Evolutionary conservation across 2,329 filamentous ascomycete genomes (phyloP), one percentile per base, ranked within the genome.

Genomic region (Sclerotinia borealis): DNA sequence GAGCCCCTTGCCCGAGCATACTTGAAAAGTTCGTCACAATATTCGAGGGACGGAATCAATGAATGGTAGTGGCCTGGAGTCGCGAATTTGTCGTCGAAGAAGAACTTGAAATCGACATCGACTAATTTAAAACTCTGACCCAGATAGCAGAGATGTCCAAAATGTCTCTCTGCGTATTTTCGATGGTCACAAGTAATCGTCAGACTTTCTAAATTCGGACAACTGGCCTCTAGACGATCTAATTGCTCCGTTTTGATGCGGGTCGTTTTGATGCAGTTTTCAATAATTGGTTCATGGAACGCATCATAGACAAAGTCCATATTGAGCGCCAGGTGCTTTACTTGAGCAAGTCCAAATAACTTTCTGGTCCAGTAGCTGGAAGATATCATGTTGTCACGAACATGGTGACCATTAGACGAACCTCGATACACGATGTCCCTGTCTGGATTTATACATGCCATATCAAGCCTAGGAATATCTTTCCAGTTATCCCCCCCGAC

Each of bases 211-310:
- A 52, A n/a, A 25, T 25, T 27, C 5, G 34, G 50, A 37, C 22
- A 52, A 11, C 31, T 36, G 17, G 50, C 34, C 15, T 52, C 50
- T 37, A 52, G 11, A 10, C 7, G 8, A 37, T 37, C 27, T 4
- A 52, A 3, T 52, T 7, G 3, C 10, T 25, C 8, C 34, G 17
- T 34, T 13, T 51, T 4, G n/a, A 34, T 11, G 29, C n/a, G 10
- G 19, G 3, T 11, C 10, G 4, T 2, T 2, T 3, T 11, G 17
- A n/a, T n/a, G n/a, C n/a, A n/a, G n/a, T n/a, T n/a, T n/a, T n/a
- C n/a, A n/a, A n/a, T n/a, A n/a, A n/a, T n/a, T n/a, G n/a, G n/a
- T n/a, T n/a, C n/a, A n/a, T n/a, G n/a, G 4, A 34, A 6, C 19
- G 4, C 25, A 17, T 15, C 6, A 37, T 37, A 25, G 3, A 27